Conservation (phyloP, 1,284 basidiomycete species). For the Golubevia pallescens region DNA sequence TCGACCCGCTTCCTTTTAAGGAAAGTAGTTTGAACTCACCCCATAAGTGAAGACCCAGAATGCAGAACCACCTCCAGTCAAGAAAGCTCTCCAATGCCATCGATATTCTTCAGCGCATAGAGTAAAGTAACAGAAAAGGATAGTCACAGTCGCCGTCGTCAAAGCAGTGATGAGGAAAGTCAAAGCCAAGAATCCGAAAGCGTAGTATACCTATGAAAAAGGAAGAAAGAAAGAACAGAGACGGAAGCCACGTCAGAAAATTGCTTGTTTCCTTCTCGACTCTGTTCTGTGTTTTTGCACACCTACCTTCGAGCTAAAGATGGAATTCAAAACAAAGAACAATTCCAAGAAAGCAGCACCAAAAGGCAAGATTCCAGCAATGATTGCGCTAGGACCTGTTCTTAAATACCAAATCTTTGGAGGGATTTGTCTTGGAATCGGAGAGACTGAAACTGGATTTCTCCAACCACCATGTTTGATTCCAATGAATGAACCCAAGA, state of each 20-base stretch:
- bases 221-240: conserved; percentile 1
- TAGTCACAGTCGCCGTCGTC: conserved; percentile 87
- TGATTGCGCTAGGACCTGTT: conserved; percentile 74
- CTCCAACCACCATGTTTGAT: conserved; percentile 80
- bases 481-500: conserved; percentile 73
- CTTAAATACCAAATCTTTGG: conserved; percentile 63
- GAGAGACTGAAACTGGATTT: conserved; percentile 85
- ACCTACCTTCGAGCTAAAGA: conserved; percentile 92
- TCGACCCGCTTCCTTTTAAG: background rate
- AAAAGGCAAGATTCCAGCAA: conserved; percentile 91
- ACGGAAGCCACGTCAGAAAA: conserved; percentile 18
- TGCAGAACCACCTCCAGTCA: conserved; percentile 90
- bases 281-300: too few species aligned
- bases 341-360: conserved; percentile 96
- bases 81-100: conserved; percentile 96
- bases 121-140: conserved; percentile 77
- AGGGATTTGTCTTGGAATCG: conserved; percentile 74
- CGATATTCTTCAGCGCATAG: conserved; percentile 95
- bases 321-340: conserved; percentile 88
- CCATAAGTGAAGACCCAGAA: conserved; percentile 87
- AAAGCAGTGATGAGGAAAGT: conserved; percentile 83
- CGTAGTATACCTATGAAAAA: conserved; percentile 69
- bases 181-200: conserved; percentile 91
- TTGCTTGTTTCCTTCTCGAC: background rate
- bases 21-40: conserved; percentile 7